Evolutionary conservation across 2,329 filamentous ascomycete genomes (phyloP).

Genomic region (Orbilia oligospora): DNA sequence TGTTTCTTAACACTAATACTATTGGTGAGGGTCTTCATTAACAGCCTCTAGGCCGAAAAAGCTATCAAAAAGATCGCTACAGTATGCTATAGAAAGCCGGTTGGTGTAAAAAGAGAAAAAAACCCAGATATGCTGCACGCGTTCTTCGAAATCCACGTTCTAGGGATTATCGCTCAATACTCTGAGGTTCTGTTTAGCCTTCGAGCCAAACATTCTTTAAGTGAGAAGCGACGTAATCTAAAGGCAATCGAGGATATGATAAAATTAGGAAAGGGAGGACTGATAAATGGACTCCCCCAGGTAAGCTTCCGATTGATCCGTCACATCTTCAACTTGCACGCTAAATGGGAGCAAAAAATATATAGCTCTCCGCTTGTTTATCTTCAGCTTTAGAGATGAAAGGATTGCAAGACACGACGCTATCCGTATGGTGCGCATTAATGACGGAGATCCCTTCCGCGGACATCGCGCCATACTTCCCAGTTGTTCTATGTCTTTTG

Average conservation of each 20-base stretch:
- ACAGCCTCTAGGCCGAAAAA: slow-evolving; percentile 30
- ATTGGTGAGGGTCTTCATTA: neutral
- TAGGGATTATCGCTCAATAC: slow-evolving; percentile 88
- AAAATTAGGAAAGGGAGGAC: slow-evolving; percentile 78
- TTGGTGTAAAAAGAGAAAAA: slow-evolving; percentile 69
- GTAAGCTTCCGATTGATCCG: slow-evolving; percentile 68
- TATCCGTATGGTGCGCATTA: slow-evolving; percentile 86
- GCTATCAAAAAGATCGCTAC: slow-evolving; percentile 50
- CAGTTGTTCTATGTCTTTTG: slow-evolving; percentile 90
- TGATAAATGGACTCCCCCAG: slow-evolving; percentile 86
- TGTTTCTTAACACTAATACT: neutral
- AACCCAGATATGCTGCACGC: slow-evolving; percentile 74
- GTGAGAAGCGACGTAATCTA: slow-evolving; percentile 83
- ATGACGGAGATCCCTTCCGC: slow-evolving; percentile 81
- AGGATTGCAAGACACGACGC: slow-evolving; percentile 82
- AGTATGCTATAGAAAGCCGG: slow-evolving; percentile 40
- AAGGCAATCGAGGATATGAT: slow-evolving; percentile 91
- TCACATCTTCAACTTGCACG: slow-evolving; percentile 13
- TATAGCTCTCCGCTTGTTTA: slow-evolving; percentile 90
- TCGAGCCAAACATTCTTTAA: slow-evolving; percentile 72
- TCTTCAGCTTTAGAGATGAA: slow-evolving; percentile 83
- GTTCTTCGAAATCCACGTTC: slow-evolving; percentile 85
- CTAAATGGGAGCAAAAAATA: slow-evolving; percentile 22
- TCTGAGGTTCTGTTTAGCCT: slow-evolving; percentile 83
- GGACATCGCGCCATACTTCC: slow-evolving; percentile 83